Evolutionary conservation across 2,329 filamentous ascomycete genomes (phyloP), one percentile per base, ranked within the genome.

Genomic region (Fonsecaea multimorphosa): DNA sequence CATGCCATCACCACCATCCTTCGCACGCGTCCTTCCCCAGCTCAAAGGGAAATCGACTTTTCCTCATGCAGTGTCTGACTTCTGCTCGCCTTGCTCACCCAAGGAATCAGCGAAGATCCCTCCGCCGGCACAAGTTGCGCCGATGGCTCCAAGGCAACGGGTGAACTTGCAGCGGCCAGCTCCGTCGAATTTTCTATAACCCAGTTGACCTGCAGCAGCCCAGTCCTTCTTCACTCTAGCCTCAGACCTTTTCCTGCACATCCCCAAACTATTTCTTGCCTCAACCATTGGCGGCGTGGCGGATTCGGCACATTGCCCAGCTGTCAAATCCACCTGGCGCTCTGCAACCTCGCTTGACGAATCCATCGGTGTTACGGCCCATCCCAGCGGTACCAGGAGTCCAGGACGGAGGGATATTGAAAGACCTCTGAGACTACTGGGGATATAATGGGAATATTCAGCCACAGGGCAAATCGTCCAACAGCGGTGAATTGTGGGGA

Each of bases 261-360:
- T 53, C 19, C 24, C 58, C 58, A 40, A 52, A 44, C 46, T 27
- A 49, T 49, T 11, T 34, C 46, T 38, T 27, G 22, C 44, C 44
- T 51, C 40, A 31, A 24, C 24, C 38, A 54, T 49, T 29, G 38
- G 44, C 19, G 44, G 58, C 44, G 46, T 60, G 58, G 58, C 27
- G 44, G 46, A 12, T 38, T 53, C 44, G 57, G 57, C 44, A 29
- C 57, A 16, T 49, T 60, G 22, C 53, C 34, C 19, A 24, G 51
- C 29, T 60, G 49, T 49, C 44, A 52, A 27, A 32, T 27, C 58
- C 29, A 24, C 58, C 51, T 14, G 58, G 29, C 40, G 31, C 9
- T 40, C 51, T 32, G 40, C 56, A 60, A 60, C 58, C 51, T 60
- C 58, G 58, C 46, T 60, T 60, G 58, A 59, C 57, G 40, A 53